phyloP scores from a whole-genome alignment of 2,329 filamentous ascomycete species.

The Hansfordia pulvinata region DNA sequence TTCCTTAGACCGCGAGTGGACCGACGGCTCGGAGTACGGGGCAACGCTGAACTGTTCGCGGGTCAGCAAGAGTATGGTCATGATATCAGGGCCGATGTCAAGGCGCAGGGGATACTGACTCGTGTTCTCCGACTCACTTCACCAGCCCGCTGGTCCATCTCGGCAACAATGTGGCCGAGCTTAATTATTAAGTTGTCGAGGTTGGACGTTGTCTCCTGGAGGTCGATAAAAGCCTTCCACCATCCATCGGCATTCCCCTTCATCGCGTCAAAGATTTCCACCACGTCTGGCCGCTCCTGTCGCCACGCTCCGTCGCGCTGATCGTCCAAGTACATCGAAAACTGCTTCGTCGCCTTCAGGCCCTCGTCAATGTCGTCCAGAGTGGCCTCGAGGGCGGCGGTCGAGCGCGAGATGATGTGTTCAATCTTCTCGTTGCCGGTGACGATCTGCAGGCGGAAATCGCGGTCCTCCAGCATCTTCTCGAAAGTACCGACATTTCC shows the following conservation, averaged over 20 bases:
- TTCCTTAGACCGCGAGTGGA: slow-evolving; percentile 6
- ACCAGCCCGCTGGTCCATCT: slow-evolving; percentile 77
- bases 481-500: slow-evolving; percentile 74
- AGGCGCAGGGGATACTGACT: slow-evolving; percentile 32
- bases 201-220: slow-evolving; percentile 59
- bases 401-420: slow-evolving; percentile 72
- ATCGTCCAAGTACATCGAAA: slow-evolving; percentile 60
- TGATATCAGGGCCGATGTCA: slow-evolving; percentile 3
- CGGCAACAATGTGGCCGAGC: slow-evolving; percentile 63
- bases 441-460: slow-evolving; percentile 70
- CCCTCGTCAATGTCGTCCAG: slow-evolving; percentile 70
- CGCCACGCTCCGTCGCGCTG: slow-evolving; percentile 50
- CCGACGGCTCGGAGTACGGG: slow-evolving; percentile 12
- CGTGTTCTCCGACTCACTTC: slow-evolving; percentile 67
- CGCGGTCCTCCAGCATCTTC: slow-evolving; percentile 71
- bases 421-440: slow-evolving; percentile 86
- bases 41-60: slow-evolving; percentile 13
- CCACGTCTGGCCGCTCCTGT: slow-evolving; percentile 45
- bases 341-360: slow-evolving; percentile 59
- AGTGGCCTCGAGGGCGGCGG: slow-evolving; percentile 60
- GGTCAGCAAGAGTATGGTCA: background rate
- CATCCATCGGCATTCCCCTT: slow-evolving; percentile 85
- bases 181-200: slow-evolving; percentile 58
- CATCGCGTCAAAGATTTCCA: slow-evolving; percentile 78
- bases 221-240: slow-evolving; percentile 64